Evolutionary conservation across 139 green algal species (phyloP), one percentile per base, ranked within the genome.

Genomic region (Penium margaritaceum): DNA sequence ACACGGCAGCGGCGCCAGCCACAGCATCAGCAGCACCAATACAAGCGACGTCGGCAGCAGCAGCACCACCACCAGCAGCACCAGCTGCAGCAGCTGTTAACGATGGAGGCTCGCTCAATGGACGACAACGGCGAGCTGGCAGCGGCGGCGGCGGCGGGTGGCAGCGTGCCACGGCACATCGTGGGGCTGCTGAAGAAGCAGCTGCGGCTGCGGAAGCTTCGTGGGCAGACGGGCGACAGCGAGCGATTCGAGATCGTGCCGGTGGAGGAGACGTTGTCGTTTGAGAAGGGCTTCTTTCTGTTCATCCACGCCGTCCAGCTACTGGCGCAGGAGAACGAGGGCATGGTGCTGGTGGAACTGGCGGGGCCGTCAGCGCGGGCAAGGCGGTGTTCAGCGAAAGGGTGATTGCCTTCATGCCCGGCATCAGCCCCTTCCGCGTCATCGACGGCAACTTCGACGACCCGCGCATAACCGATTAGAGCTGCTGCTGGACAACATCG

Each of bases 391-490:
- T 97, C 72, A 89, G 86, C 21, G 79, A 90, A 43, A 93, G 92
- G 76, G 81, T 97, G 19, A 79, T 86, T 46, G 77, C 67, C 44
- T 89, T 97, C 64, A 91, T 97, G 67, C 90, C 90, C 12, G 87
- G 88, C 35, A 97, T 96, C 70, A 90, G 96, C 77, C 88, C 82
- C 35, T 88, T 61, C 70, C 89, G 87, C 47, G 63, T 95, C 19
- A 27, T 95, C 51, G 88, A 95, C 70, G 78, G 82, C 67, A 96
- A 96, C 61, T 95, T 94, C 84, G 90, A 96, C 43, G 58, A 98
- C 72, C 93, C 93, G 2, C 85, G 93, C 27, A 82, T 97, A 61
- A 97, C 90, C 2, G 93, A 98, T 81, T 98, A 95, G 89, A 95
- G 21, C 84, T 85, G 21, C 87, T 98, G 76, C 74, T 96, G 39